phyloP scores from a whole-genome alignment of 2,329 filamentous ascomycete genomes.

The Talaromyces funiculosus region DNA sequence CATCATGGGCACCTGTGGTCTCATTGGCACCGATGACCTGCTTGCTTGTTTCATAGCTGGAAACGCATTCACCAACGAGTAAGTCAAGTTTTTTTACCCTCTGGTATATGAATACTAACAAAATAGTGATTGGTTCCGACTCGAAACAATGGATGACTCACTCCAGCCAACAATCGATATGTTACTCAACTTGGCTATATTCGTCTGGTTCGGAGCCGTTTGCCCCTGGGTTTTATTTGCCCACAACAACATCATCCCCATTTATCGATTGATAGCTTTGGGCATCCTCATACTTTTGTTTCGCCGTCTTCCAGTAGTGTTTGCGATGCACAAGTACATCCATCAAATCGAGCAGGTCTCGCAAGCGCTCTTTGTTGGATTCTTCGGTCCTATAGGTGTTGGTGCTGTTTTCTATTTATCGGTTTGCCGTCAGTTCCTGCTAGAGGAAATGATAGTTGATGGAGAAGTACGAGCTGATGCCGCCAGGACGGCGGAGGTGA shows the following conservation, averaged over 20 bases:
- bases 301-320: slow-evolving; percentile 70
- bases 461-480: slow-evolving; percentile 62
- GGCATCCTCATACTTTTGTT: slow-evolving; percentile 72
- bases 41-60: slow-evolving; percentile 89
- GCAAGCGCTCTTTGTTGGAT: slow-evolving; percentile 81
- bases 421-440: slow-evolving; percentile 69
- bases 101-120: neutral
- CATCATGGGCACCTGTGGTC: slow-evolving; percentile 76
- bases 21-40: slow-evolving; percentile 84
- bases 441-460: slow-evolving; percentile 49
- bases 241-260: slow-evolving; percentile 62
- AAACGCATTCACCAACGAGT: slow-evolving; percentile 85
- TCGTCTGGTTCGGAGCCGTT: slow-evolving; percentile 85
- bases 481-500: slow-evolving; percentile 57
- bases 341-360: slow-evolving; percentile 68
- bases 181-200: slow-evolving; percentile 82
- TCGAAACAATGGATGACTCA: slow-evolving; percentile 82
- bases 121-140: slow-evolving; percentile 75
- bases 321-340: slow-evolving; percentile 67
- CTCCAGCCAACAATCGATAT: slow-evolving; percentile 94
- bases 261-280: slow-evolving; percentile 66
- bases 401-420: slow-evolving; percentile 88
- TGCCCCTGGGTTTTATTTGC: slow-evolving; percentile 73
- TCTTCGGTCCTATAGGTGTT: slow-evolving; percentile 89
- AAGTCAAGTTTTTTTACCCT: slow-evolving; percentile 20